A percentile compares a stretch with the other conserved stretches of the same genome.
These are phyloP conservation scores for Ministeria vibrans DNA, from an alignment of 78 protist genomes.

Conservation along the genomic window DNA sequence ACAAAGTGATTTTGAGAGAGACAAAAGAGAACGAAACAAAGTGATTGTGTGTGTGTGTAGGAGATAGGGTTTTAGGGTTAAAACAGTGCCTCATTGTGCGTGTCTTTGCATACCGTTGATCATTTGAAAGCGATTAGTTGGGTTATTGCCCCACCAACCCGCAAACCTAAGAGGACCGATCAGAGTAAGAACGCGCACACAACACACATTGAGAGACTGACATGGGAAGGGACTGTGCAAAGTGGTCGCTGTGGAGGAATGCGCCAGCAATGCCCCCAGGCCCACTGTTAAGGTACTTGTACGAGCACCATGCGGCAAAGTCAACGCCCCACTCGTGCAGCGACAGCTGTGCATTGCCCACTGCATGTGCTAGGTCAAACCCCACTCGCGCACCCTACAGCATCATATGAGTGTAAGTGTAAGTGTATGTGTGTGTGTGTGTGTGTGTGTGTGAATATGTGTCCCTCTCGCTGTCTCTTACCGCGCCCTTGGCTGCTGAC, in stretches of 20 bases:
- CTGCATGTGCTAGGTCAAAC: constrained; percentile 90
- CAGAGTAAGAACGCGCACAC: neutral
- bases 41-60: neutral
- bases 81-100: no score
- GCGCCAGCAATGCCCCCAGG: constrained; percentile 85
- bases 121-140: constrained; percentile 67
- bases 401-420: no score
- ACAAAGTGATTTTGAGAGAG: neutral
- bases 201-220: neutral
- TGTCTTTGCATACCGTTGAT: no score
- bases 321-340: constrained; percentile 90
- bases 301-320: constrained; percentile 88
- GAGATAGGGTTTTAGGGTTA: no score
- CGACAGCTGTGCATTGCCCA: constrained; percentile 69
- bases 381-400: constrained; percentile 61
- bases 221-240: neutral
- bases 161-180: constrained; percentile 20
- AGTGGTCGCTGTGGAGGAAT: constrained; percentile 62
- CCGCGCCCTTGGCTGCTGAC: constrained; percentile 32
- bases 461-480: neutral
- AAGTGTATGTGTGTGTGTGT: no score
- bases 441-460: no score
- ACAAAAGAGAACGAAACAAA: neutral
- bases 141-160: constrained; percentile 87
- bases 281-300: constrained; percentile 86